A percentile compares a stretch with the other conserved stretches of the same genome.
Conservation (phyloP, 2,329 filamentous ascomycete species). For the Macrophomina pseudophaseolina region DNA sequence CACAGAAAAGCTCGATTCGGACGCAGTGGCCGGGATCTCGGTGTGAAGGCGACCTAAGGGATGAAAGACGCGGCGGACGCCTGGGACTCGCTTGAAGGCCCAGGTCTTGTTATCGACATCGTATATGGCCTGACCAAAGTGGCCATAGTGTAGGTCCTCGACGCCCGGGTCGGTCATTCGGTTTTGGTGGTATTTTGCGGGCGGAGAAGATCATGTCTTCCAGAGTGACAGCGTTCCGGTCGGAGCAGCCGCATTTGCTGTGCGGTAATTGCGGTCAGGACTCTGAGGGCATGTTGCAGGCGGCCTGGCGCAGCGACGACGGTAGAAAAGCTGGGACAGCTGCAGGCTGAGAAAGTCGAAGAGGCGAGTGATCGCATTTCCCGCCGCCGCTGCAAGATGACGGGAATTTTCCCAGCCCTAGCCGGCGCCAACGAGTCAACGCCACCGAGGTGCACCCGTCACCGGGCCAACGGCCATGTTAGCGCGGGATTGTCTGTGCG, state of each 20-base stretch:
- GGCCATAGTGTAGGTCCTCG: slow-evolving; percentile 59
- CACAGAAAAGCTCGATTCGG: slow-evolving; percentile 8
- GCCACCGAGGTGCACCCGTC: neutral
- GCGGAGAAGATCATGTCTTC: slow-evolving; percentile 19
- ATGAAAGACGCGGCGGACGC: slow-evolving; percentile 32
- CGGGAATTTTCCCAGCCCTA: slow-evolving; percentile 21
- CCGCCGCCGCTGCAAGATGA: neutral
- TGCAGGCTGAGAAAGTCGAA: neutral
- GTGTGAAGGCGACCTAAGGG: slow-evolving; percentile 5
- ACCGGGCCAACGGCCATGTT: neutral
- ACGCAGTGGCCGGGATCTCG: neutral
- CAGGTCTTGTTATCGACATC: slow-evolving; percentile 53
- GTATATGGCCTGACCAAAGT: slow-evolving; percentile 59
- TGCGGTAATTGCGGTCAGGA: slow-evolving; percentile 1
- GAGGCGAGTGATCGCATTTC: slow-evolving; percentile 19
- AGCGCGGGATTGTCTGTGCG: neutral
- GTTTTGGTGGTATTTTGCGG: slow-evolving; percentile 39
- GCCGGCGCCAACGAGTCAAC: neutral
- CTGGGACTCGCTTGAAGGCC: slow-evolving; percentile 50
- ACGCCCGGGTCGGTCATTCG: slow-evolving; percentile 62
- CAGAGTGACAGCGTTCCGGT: slow-evolving; percentile 1
- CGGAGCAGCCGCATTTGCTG: slow-evolving; percentile 2
- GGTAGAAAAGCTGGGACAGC: neutral
- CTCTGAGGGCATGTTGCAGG: slow-evolving; percentile 5
- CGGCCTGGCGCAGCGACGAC: slow-evolving; percentile 4